Evolutionary conservation across 1,284 basidiomycete species (phyloP).

Genomic region (Ceratobasidium sp.): DNA sequence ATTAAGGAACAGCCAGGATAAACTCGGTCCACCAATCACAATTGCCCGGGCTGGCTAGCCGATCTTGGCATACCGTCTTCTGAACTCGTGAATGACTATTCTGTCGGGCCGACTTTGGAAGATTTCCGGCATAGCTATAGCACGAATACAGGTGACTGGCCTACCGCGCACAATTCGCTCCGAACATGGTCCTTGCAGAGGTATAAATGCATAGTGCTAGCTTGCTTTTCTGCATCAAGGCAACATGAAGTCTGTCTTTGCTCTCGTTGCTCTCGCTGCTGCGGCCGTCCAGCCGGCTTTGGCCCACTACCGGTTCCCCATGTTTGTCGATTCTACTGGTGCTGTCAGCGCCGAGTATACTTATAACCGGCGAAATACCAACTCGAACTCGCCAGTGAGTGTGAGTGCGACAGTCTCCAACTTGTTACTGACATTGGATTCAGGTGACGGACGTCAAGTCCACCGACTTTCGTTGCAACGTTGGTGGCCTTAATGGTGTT

Average conservation of each 20-base stretch:
- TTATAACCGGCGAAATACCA: slow-evolving; percentile 38
- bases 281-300: slow-evolving; percentile 24
- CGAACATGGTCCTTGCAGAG: background rate
- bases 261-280: slow-evolving; percentile 23
- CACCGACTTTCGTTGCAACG: slow-evolving; percentile 53
- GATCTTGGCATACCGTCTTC: background rate
- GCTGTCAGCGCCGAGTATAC: slow-evolving; percentile 23
- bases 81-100: background rate
- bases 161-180: background rate
- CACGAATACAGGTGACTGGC: no score
- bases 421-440: background rate
- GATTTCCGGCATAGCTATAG: slow-evolving; percentile 9
- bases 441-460: slow-evolving; percentile 52
- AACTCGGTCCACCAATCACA: background rate
- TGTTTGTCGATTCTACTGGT: slow-evolving; percentile 2
- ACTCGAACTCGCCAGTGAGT: slow-evolving; percentile 37
- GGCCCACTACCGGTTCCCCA: slow-evolving; percentile 37
- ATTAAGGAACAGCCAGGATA: background rate
- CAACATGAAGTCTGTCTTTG: slow-evolving; percentile 37
- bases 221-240: no score
- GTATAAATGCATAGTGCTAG: no score
- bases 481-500: slow-evolving; percentile 48
- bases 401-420: background rate
- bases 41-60: no score
- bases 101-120: slow-evolving; percentile 18